A percentile compares a stretch with the other conserved stretches of the same genome.
These are phyloP conservation scores for Candida caryicola DNA, from an alignment of 805 yeast species.

Conservation along the genomic window DNA sequence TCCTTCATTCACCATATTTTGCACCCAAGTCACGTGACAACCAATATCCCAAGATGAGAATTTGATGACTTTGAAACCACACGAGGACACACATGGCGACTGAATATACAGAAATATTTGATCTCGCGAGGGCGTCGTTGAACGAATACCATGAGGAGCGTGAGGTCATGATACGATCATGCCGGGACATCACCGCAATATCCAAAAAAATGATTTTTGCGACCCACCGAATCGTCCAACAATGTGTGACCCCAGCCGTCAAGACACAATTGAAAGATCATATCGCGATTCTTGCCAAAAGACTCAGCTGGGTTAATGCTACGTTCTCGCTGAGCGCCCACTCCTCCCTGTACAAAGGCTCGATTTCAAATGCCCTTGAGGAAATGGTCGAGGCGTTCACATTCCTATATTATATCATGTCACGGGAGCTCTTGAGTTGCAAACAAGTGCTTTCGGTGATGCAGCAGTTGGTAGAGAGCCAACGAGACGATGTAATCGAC, in stretches of 20 bases:
- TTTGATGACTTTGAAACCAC: not conserved
- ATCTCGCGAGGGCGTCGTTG: conserved; percentile 20
- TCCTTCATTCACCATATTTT: too few relatives aligned
- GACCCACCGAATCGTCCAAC: conserved; percentile 16
- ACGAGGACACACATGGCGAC: not conserved
- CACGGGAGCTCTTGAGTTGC: conserved; percentile 12
- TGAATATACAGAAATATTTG: conserved; percentile 10
- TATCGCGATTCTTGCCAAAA: conserved; percentile 11
- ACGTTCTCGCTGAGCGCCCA: conserved; percentile 12
- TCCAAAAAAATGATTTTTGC: conserved; percentile 36
- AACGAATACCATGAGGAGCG: conserved; percentile 28
- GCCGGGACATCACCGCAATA: conserved; percentile 36
- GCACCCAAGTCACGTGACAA: not conserved
- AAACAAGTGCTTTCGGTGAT: conserved; percentile 9
- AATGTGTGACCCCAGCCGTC: not conserved
- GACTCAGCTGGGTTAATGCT: conserved; percentile 6
- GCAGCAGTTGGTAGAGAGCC: not conserved
- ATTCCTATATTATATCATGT: conserved; percentile 17
- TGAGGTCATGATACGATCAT: conserved; percentile 30
- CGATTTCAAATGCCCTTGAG: conserved; percentile 23
- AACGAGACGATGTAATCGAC: too few relatives aligned
- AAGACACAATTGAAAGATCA: conserved; percentile 13
- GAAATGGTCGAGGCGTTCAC: conserved; percentile 28
- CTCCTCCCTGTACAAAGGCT: conserved; percentile 14
- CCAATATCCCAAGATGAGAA: not conserved